Base-by-base conservation (phyloP, 2,329 filamentous ascomycete species). In the Penicillium brevicompactum region DNA sequence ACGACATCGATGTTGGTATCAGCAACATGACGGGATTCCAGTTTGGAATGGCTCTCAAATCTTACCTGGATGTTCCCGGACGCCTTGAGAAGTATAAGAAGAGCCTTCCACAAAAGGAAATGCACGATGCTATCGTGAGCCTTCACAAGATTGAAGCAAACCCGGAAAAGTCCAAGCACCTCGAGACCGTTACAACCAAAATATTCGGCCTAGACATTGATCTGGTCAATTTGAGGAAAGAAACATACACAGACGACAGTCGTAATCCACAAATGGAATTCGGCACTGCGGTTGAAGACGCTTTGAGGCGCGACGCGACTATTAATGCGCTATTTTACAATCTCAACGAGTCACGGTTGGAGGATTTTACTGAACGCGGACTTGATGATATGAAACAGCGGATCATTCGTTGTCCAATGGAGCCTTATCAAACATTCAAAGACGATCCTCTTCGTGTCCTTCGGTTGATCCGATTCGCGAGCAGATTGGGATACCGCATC, bases 271-370 rank as follows among this genome's bases (percentile, higher is more conserved):
- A 91, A 65, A 89, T 97, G 82, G 92, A 96, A 70, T 97, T 97
- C 73, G 94, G 93, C 5, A 96, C 91, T 0, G 88, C 93, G 0
- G 83, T 90, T 70, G 92, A 99, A 73, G 93, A 99, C 74, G 93
- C 93, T 2, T 71, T 92, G 62, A 87, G 93, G 21, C 86, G 93
- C 46, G 93, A 99, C 78, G 92, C 93, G 21, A 97, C 92, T 0
- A 87, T 97, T 58, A 99, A 99, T 71, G 91, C 94, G 22, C 84
- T 99, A 59, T 97, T 97, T 76, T 97, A 94, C 79, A 97, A 97
- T 66, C 78, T 99, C 38, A 87, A 92, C 67, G 91, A 88, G 1
- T 83, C 85, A 32, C 67, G 82, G 55, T 83, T 97, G 34, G 93
- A 97, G 72, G 94, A 99, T 70, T 89, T 95, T 58, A 95, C 91